These are phyloP conservation scores for Clonostachys solani DNA, from an alignment of 2,329 filamentous ascomycete species.

Conservation along the genomic window DNA sequence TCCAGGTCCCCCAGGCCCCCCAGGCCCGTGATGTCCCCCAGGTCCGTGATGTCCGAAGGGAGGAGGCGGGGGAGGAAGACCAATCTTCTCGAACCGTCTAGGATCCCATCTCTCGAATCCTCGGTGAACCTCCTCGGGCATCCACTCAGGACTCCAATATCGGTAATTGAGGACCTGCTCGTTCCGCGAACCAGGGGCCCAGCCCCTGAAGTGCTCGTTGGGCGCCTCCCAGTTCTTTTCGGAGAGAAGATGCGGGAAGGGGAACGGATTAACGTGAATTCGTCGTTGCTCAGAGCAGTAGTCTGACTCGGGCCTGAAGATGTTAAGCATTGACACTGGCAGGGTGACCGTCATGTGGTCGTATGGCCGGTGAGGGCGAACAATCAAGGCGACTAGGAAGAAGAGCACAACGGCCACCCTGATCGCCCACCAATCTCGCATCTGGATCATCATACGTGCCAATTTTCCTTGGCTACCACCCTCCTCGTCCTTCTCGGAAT, in stretches of 20 bases:
- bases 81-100: constrained; percentile 12
- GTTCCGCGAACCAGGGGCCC: constrained; percentile 19
- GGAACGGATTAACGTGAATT: constrained; percentile 16
- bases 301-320: constrained; percentile 16
- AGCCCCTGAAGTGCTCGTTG: constrained; percentile 22
- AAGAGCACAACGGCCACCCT: constrained; percentile 9
- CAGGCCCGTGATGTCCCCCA: too few relatives aligned
- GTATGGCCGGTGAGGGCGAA: constrained; percentile 22
- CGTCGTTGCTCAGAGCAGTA: constrained; percentile 15
- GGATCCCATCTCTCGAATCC: constrained; percentile 21
- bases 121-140: constrained; percentile 15
- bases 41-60: too few relatives aligned
- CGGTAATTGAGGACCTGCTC: constrained; percentile 15
- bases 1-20: too few relatives aligned
- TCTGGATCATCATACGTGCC: too few relatives aligned
- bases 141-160: constrained; percentile 16
- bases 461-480: too few relatives aligned
- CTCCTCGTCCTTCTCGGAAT: background rate
- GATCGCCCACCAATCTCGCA: too few relatives aligned
- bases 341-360: constrained; percentile 22
- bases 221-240: constrained; percentile 15
- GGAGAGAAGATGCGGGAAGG: constrained; percentile 19
- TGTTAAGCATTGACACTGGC: constrained; percentile 19
- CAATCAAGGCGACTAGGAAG: constrained; percentile 8
- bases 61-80: background rate